A percentile compares a stretch with the other conserved stretches of the same genome.
Conservation (phyloP, 345 rosid genomes). For the Acer yangbiense region DNA sequence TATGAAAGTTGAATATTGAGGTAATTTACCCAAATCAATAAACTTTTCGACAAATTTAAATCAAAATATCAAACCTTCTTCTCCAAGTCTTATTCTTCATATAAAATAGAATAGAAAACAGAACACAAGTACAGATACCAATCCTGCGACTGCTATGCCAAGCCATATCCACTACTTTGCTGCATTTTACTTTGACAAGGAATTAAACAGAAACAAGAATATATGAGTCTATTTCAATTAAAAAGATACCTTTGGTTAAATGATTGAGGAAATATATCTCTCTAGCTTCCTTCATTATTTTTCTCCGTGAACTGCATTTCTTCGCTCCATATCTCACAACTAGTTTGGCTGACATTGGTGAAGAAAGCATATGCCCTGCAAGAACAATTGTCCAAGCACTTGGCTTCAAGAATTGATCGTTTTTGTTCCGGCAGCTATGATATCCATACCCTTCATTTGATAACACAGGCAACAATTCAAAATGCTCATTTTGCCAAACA, state of each 20-base stretch:
- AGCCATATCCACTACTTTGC: conserved; percentile 15
- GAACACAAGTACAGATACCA: neutral
- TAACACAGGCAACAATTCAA: neutral
- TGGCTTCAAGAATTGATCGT: neutral
- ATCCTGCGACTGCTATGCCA: neutral
- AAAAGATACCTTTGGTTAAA: neutral
- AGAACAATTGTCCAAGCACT: conserved; percentile 11
- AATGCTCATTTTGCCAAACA: conserved; percentile 10
- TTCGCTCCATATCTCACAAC: conserved; percentile 10
- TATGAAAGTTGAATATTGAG: too few species aligned
- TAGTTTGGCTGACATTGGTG: neutral
- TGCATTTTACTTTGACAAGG: neutral
- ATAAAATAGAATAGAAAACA: neutral
- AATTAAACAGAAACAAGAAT: too few species aligned
- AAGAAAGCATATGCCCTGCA: neutral
- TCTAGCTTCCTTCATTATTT: neutral
- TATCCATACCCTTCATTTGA: neutral
- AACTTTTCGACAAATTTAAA: too few species aligned
- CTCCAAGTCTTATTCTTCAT: neutral
- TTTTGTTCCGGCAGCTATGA: neutral
- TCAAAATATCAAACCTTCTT: neutral
- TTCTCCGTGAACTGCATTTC: neutral
- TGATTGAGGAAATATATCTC: neutral
- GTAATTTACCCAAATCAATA: too few species aligned
- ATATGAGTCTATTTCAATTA: neutral